Evolutionary conservation across 805 yeast genomes (phyloP).

Genomic region (Spathaspora hagerdaliae): DNA sequence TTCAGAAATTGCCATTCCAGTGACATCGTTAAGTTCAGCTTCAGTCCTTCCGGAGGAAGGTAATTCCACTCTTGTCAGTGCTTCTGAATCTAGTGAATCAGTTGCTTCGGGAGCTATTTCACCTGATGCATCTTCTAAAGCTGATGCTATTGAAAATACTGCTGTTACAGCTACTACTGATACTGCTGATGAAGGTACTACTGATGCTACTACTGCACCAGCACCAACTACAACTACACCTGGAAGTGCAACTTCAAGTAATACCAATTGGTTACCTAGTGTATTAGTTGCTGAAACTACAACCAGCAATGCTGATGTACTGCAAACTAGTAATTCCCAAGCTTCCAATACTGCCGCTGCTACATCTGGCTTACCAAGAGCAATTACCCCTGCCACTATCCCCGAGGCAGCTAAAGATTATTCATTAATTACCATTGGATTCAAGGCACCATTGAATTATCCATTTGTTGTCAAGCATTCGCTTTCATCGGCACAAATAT

Average conservation of each 20-base stretch:
- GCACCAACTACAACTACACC: conserved; percentile 6
- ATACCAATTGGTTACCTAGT: conserved; percentile 34
- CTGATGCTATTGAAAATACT: not conserved
- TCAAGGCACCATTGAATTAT: conserved; percentile 74
- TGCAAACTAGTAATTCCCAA: conserved; percentile 37
- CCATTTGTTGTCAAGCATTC: conserved; percentile 75
- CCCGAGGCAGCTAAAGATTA: conserved; percentile 43
- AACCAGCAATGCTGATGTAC: conserved; percentile 10
- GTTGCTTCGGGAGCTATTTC: not conserved
- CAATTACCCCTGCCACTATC: conserved; percentile 66
- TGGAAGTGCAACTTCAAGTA: conserved; percentile 6
- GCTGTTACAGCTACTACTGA: not conserved
- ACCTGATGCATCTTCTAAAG: not conserved
- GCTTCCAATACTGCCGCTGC: conserved; percentile 27
- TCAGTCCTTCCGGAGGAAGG: not conserved
- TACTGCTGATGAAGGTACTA: not conserved
- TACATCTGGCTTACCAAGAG: conserved; percentile 61
- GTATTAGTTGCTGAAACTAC: conserved; percentile 21
- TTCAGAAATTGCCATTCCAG: conserved; percentile 10
- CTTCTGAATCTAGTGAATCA: not conserved
- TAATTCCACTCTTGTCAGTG: conserved; percentile 4
- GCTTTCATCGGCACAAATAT: conserved; percentile 77
- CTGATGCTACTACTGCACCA: conserved; percentile 1
- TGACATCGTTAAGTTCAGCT: not conserved
- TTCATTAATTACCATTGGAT: conserved; percentile 68